Base-by-base conservation (phyloP, 306 rosid genomes). In the Clitoria ternatea region DNA sequence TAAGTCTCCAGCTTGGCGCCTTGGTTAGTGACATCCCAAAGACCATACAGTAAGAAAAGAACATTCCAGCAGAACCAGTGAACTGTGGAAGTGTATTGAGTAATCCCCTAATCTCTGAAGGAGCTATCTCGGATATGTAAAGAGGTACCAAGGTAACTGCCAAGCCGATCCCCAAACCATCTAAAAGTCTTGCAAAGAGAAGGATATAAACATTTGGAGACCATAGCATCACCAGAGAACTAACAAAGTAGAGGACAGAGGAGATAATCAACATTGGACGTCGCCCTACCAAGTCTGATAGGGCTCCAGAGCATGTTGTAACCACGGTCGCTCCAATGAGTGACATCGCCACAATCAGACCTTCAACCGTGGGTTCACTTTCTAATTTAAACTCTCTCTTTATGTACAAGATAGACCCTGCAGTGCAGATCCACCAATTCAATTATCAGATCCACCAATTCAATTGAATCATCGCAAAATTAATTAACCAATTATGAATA, bases 91-190 rank as follows among this genome's bases (percentile, higher is more conserved):
- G 90, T 17, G 98, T 93, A 74, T 93, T 93, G 72, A 93, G 79
- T 42, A 68, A 76, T 72, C 98, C 98, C 77, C 98, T 90, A 29
- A 88, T 90, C 83, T 93, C 97, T 71, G 98, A 87, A 12, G 98
- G 98, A 37, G 98, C 97, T 0, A 89, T 93, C 94, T 93, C 98
- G 45, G 97, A 93, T 62, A 93, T 93, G 72, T 93, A 93, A 56
- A 93, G 83, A 0, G 98, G 98, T 42, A 88, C 90, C 62, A 93
- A 72, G 49, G 98, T 93, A 73, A 93, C 94, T 0, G 89, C 89
- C 78, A 93, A 70, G 71, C 98, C 98, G 66, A 93, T 74, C 33
- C 97, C 98, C 33, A 93, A 77, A 43, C 98, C 98, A 82, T 90
- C 98, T 60, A 93, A 80, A 40, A 93, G 94, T 79, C 98, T 85